phyloP scores from a whole-genome alignment of 345 rosid genomes.

The Syzygium grande region DNA sequence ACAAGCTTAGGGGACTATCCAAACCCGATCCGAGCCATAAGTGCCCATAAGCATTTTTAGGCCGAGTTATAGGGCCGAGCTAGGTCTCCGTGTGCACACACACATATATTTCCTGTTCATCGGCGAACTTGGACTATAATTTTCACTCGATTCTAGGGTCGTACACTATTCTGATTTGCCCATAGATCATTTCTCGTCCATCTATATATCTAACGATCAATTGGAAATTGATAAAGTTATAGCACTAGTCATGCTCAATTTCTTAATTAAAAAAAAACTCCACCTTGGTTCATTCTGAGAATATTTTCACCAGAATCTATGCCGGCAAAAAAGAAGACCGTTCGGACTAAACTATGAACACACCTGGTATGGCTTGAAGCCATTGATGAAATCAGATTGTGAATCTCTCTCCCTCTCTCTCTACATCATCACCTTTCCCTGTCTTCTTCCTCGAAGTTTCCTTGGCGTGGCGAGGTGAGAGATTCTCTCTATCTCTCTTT shows the following conservation, averaged over 20 bases:
- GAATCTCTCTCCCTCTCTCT: not conserved
- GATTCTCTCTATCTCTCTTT: not conserved
- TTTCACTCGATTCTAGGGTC: not conserved
- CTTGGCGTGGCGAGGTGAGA: not conserved
- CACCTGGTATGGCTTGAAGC: not conserved
- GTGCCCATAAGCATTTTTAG: rapidly evolving
- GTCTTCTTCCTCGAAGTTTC: not conserved
- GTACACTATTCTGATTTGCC: not conserved
- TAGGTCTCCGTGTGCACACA: rapidly evolving
- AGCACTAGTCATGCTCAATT: not conserved
- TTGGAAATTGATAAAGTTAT: not conserved
- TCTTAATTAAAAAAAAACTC: not conserved
- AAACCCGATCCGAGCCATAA: not conserved
- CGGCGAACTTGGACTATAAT: rapidly evolving
- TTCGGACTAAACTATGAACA: not conserved
- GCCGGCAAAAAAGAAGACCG: not conserved
- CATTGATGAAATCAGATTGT: not conserved
- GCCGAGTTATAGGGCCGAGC: not conserved
- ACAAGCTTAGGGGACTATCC: rapidly evolving
- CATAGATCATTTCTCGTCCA: not conserved
- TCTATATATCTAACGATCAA: rapidly evolving
- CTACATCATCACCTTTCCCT: not conserved
- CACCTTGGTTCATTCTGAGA: not conserved
- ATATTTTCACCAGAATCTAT: not conserved
- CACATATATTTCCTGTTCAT: not conserved